These are phyloP conservation scores for Kodamaea alishanica DNA, from an alignment of 1,139 yeast species.

Conservation along the genomic window DNA sequence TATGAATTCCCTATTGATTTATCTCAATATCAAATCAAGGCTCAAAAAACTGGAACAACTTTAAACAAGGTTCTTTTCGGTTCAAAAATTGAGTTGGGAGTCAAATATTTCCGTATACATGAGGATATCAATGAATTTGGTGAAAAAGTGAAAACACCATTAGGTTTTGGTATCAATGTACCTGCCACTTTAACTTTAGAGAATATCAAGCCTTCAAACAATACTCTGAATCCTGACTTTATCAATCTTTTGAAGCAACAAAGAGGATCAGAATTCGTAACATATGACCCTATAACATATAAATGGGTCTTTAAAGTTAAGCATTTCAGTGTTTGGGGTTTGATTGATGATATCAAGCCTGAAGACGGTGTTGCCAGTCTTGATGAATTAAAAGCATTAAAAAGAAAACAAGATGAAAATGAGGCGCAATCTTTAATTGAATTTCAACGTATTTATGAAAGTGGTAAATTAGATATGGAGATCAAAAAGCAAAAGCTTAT, in stretches of 20 bases:
- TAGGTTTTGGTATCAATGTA: slow-evolving; percentile 74
- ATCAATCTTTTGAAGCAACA: slow-evolving; percentile 50
- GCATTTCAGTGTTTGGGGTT: slow-evolving; percentile 94
- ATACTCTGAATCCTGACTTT: slow-evolving; percentile 25
- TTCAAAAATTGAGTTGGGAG: slow-evolving; percentile 40
- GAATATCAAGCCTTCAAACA: slow-evolving; percentile 48
- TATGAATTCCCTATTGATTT: slow-evolving; percentile 73
- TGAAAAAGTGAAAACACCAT: slow-evolving; percentile 46
- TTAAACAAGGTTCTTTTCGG: slow-evolving; percentile 39
- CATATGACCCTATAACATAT: slow-evolving; percentile 75
- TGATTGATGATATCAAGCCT: slow-evolving; percentile 64
- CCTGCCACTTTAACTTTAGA: slow-evolving; percentile 83
- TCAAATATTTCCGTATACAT: slow-evolving; percentile 25
- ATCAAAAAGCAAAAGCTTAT: slow-evolving; percentile 35
- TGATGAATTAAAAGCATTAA: slow-evolving; percentile 22
- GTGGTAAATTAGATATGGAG: slow-evolving; percentile 28
- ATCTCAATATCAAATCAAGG: slow-evolving; percentile 26
- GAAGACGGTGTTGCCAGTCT: slow-evolving; percentile 43
- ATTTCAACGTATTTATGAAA: slow-evolving; percentile 29
- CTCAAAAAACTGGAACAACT: slow-evolving; percentile 29
- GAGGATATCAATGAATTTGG: slow-evolving; percentile 39
- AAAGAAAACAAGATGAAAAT: slow-evolving; percentile 26
- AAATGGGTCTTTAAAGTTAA: slow-evolving; percentile 80
- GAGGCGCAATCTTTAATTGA: slow-evolving; percentile 24
- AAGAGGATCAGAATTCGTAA: slow-evolving; percentile 70